Conservation (phyloP, 2,329 filamentous ascomycete genomes). For the Trichoderma atrobrunneum region DNA sequence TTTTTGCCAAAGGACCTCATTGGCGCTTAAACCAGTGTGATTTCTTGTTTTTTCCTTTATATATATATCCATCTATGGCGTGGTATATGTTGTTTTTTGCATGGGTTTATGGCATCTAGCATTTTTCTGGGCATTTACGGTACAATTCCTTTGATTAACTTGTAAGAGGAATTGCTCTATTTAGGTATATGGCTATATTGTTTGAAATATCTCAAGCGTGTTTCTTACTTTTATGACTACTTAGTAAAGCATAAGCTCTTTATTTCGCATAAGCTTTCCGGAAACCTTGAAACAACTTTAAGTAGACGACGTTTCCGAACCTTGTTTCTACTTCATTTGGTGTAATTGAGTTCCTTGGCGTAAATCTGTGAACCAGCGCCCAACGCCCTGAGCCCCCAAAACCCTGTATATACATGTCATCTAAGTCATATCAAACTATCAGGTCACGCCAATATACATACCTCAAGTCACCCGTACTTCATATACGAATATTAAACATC, state of each 20-base stretch:
- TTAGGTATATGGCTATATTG: too few species aligned
- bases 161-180: not conserved
- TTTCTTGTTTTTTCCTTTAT: not conserved
- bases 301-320: not conserved
- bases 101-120: not conserved
- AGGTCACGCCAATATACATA: not conserved
- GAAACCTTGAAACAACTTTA: not conserved
- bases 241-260: not conserved
- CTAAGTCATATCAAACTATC: not conserved
- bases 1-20: constrained; percentile 78
- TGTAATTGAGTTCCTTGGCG: not conserved
- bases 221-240: not conserved
- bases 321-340: not conserved
- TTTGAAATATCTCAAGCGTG: not conserved
- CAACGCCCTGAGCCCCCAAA: too few species aligned
- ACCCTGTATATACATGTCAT: not conserved
- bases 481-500: not conserved
- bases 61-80: not conserved
- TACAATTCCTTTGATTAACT: not conserved
- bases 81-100: not conserved
- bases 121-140: not conserved
- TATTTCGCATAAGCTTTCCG: not conserved
- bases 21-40: constrained; percentile 42
- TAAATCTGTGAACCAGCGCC: not conserved
- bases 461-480: not conserved